Conservation (phyloP, 495 filamentous ascomycete species). For the Aspergillus indologenus region DNA sequence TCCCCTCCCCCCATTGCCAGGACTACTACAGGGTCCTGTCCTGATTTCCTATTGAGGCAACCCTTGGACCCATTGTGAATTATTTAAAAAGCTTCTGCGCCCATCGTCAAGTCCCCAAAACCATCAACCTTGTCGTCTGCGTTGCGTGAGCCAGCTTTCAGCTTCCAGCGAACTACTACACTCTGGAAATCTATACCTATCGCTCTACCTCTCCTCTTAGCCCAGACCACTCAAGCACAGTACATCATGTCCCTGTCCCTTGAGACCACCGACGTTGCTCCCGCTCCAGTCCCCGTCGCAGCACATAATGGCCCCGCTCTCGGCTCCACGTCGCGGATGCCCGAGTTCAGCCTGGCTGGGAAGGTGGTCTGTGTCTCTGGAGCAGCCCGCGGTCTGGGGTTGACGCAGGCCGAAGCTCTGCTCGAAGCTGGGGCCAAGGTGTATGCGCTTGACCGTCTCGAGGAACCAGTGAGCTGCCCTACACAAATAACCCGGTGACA, state of each 20-base stretch:
- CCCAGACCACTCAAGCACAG: neutral
- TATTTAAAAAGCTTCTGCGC: slow-evolving; percentile 6
- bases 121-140: neutral
- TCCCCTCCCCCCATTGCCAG: slow-evolving; percentile 1
- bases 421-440: slow-evolving; percentile 73
- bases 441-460: slow-evolving; percentile 45
- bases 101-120: neutral
- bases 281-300: slow-evolving; percentile 16
- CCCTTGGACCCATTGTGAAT: slow-evolving; percentile 12
- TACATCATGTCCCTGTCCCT: slow-evolving; percentile 42
- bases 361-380: slow-evolving; percentile 79
- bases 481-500: neutral
- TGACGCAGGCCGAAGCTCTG: slow-evolving; percentile 76
- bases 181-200: too few relatives aligned
- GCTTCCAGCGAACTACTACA: too few relatives aligned
- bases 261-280: slow-evolving; percentile 32
- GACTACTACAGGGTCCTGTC: slow-evolving; percentile 2
- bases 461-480: slow-evolving; percentile 38
- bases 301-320: slow-evolving; percentile 22
- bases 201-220: too few relatives aligned
- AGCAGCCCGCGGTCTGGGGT: slow-evolving; percentile 72
- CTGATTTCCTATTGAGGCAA: neutral
- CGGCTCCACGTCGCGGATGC: slow-evolving; percentile 49
- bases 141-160: too few relatives aligned
- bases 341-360: slow-evolving; percentile 75